These are phyloP conservation scores for Pestalotiopsis sp. DNA, from an alignment of 2,329 filamentous ascomycete genomes.

Conservation along the genomic window DNA sequence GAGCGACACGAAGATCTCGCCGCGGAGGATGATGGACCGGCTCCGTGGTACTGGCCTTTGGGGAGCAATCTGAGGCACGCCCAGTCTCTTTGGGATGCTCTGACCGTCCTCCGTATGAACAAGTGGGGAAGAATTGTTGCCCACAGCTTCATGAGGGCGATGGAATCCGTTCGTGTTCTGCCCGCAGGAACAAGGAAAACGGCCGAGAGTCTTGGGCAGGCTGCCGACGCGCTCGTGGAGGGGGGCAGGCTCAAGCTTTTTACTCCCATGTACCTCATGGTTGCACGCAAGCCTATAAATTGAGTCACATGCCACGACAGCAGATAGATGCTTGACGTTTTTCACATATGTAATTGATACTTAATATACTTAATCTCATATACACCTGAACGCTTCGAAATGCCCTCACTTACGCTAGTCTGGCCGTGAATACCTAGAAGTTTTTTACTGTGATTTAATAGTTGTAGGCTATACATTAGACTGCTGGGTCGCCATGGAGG, in stretches of 20 bases:
- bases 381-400: too few relatives aligned
- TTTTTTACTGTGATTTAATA: too few relatives aligned
- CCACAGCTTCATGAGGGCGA: constrained; percentile 74
- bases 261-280: constrained; percentile 98
- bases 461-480: too few relatives aligned
- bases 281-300: constrained; percentile 36
- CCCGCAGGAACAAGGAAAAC: constrained; percentile 90
- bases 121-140: constrained; percentile 75
- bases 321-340: too few relatives aligned
- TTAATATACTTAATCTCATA: too few relatives aligned
- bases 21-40: constrained; percentile 72
- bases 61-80: constrained; percentile 85
- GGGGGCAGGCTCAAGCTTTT: constrained; percentile 88
- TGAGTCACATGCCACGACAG: too few relatives aligned
- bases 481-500: too few relatives aligned
- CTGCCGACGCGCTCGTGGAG: constrained; percentile 83
- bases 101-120: constrained; percentile 88
- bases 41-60: constrained; percentile 94
- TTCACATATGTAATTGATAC: too few relatives aligned
- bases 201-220: constrained; percentile 82
- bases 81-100: constrained; percentile 76
- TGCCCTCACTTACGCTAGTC: too few relatives aligned
- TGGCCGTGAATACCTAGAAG: too few relatives aligned
- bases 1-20: constrained; percentile 87
- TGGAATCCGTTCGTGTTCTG: constrained; percentile 77